Evolutionary conservation across 2,329 filamentous ascomycete species (phyloP).

Genomic region (Colletotrichum somersetense): DNA sequence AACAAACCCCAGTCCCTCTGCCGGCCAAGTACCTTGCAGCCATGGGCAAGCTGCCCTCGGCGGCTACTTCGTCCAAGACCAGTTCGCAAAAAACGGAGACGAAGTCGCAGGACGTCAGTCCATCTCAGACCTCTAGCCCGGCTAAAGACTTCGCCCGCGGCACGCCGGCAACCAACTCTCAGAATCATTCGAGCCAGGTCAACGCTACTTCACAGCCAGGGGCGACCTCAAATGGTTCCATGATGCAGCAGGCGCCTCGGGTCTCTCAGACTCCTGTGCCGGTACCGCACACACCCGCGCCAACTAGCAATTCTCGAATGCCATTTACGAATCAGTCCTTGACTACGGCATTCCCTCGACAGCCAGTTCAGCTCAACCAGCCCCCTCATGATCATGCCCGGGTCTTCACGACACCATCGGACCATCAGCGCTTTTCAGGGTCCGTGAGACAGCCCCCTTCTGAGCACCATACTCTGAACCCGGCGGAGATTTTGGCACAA

Average conservation of each 20-base stretch:
- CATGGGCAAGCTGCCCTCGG: slow-evolving; percentile 50
- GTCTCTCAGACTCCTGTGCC: slow-evolving; percentile 23
- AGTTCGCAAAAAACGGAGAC: background rate
- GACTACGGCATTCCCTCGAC: slow-evolving; percentile 13
- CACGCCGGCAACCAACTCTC: background rate
- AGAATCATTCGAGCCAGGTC: background rate
- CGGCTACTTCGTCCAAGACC: slow-evolving; percentile 39
- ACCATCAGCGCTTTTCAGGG: slow-evolving; percentile 11
- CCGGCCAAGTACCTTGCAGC: slow-evolving; percentile 59
- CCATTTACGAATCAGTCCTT: slow-evolving; percentile 33
- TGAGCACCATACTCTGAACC: slow-evolving; percentile 37
- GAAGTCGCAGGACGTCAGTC: background rate
- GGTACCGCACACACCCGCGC: slow-evolving; percentile 9
- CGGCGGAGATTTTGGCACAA: slow-evolving; percentile 35
- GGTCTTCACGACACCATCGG: background rate
- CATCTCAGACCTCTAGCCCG: slow-evolving; percentile 4
- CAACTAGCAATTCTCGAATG: slow-evolving; percentile 22
- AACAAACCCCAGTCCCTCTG: slow-evolving; percentile 59
- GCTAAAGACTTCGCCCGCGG: background rate
- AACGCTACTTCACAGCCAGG: background rate
- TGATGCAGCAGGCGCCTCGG: background rate
- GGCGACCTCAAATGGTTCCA: background rate
- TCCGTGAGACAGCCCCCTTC: slow-evolving; percentile 10
- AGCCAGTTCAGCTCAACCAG: slow-evolving; percentile 2
- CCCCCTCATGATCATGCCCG: background rate